These are phyloP conservation scores for Asclepias syriaca DNA, from an alignment of 257 asterid species.

Conservation along the genomic window DNA sequence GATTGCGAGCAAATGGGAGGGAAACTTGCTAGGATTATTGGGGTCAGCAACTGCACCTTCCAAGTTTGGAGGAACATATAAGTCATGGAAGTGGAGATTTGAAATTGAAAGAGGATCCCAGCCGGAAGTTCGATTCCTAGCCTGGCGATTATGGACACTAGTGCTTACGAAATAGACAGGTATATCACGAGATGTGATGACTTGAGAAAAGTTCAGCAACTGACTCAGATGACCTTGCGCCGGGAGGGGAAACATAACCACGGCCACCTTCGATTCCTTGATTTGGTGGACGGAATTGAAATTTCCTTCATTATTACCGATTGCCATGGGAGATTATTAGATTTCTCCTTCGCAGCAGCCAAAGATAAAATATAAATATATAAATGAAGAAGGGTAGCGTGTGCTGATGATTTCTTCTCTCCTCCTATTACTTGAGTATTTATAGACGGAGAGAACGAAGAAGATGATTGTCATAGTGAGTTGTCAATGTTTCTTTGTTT, in stretches of 20 bases:
- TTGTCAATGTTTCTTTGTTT: too few relatives aligned
- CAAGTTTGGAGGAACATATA: constrained; percentile 33
- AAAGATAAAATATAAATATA: too few relatives aligned
- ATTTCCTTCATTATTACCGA: too few relatives aligned
- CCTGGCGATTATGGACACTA: constrained; percentile 8
- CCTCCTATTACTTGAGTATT: too few relatives aligned
- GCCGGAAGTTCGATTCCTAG: constrained; percentile 12
- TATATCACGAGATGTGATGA: constrained; percentile 8
- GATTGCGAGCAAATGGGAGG: constrained; percentile 35
- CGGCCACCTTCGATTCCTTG: neutral
- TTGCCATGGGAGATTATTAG: too few relatives aligned
- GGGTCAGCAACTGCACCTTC: constrained; percentile 44
- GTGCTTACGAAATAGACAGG: constrained; percentile 9
- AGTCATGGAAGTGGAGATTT: constrained; percentile 36
- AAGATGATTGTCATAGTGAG: too few relatives aligned
- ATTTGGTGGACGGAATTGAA: too few relatives aligned
- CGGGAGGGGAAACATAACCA: constrained; percentile 15
- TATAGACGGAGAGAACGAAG: too few relatives aligned
- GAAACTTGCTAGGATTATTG: constrained; percentile 35
- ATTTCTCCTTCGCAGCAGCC: too few relatives aligned
- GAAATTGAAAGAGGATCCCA: constrained; percentile 17
- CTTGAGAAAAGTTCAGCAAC: constrained; percentile 15
- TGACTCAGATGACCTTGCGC: constrained; percentile 20
- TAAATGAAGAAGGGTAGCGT: too few relatives aligned
- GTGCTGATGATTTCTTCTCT: too few relatives aligned